Conservation (phyloP, 2,329 filamentous ascomycete genomes). For the Zymoseptoria brevis region DNA sequence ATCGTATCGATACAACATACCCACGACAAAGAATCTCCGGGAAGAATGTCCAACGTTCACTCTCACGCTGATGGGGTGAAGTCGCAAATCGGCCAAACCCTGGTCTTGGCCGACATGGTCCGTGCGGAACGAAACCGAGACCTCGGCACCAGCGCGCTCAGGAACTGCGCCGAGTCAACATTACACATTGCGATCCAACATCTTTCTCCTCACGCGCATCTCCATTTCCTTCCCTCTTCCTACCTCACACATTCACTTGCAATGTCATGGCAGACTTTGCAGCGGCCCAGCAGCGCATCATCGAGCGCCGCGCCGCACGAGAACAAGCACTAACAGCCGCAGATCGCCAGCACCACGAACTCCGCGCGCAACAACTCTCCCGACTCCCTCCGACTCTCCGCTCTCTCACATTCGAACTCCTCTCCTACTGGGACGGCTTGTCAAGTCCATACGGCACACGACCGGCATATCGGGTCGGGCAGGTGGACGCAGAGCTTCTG, state of each 20-base stretch:
- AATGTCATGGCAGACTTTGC: slow-evolving; percentile 58
- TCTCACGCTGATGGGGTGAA: background rate
- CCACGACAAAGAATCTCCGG: background rate
- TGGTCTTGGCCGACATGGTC: background rate
- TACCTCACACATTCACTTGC: background rate
- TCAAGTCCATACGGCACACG: slow-evolving; percentile 68
- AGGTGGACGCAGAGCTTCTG: slow-evolving; percentile 89
- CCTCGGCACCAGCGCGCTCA: background rate
- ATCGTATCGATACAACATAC: no score
- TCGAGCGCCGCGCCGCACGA: slow-evolving; percentile 69
- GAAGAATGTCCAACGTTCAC: background rate
- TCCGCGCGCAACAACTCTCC: slow-evolving; percentile 33
- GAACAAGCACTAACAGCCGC: slow-evolving; percentile 45
- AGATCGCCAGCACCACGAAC: slow-evolving; percentile 41
- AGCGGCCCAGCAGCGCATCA: slow-evolving; percentile 79
- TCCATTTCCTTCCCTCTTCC: background rate
- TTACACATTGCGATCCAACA: background rate
- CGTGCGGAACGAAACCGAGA: background rate
- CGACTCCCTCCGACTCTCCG: slow-evolving; percentile 45
- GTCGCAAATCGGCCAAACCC: background rate
- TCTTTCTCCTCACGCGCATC: background rate
- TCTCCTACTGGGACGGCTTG: slow-evolving; percentile 57
- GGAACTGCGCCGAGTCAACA: background rate
- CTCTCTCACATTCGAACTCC: slow-evolving; percentile 28
- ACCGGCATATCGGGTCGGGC: slow-evolving; percentile 85